phyloP scores from a whole-genome alignment of 805 yeast genomes.

The Ogataea pini region DNA sequence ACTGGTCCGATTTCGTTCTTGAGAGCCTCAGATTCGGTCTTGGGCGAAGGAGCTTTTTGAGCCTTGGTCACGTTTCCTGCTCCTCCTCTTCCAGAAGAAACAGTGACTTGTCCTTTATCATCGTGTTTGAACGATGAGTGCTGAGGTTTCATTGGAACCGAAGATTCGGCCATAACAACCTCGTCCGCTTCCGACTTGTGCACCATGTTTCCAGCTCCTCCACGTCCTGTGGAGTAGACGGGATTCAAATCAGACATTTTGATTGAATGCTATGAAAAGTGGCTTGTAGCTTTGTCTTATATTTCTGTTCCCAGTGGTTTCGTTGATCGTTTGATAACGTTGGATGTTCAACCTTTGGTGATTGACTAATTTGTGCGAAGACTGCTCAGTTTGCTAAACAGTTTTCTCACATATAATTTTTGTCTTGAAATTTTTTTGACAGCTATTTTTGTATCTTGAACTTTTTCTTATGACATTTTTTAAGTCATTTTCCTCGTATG shows the following conservation, averaged over 20 bases:
- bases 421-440: not conserved
- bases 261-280: not conserved
- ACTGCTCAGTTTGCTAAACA: not conserved
- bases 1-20: constrained; percentile 42
- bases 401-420: not conserved
- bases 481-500: not conserved
- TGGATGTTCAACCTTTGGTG: no score
- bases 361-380: no score
- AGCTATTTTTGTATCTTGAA: not conserved
- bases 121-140: constrained; percentile 29
- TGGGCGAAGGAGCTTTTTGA: constrained; percentile 46
- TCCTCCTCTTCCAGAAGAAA: constrained; percentile 61
- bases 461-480: not conserved
- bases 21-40: constrained; percentile 37
- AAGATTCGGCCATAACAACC: constrained; percentile 20
- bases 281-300: not conserved
- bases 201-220: constrained; percentile 39
- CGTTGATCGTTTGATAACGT: no score
- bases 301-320: not conserved
- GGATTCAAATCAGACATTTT: constrained; percentile 24
- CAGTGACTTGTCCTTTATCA: constrained; percentile 37
- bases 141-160: constrained; percentile 9
- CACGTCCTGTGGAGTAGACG: constrained; percentile 37
- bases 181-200: constrained; percentile 26
- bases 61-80: constrained; percentile 51